Conservation (phyloP, 768 basidiomycete genomes). For the Kwoniella bestiolae region DNA sequence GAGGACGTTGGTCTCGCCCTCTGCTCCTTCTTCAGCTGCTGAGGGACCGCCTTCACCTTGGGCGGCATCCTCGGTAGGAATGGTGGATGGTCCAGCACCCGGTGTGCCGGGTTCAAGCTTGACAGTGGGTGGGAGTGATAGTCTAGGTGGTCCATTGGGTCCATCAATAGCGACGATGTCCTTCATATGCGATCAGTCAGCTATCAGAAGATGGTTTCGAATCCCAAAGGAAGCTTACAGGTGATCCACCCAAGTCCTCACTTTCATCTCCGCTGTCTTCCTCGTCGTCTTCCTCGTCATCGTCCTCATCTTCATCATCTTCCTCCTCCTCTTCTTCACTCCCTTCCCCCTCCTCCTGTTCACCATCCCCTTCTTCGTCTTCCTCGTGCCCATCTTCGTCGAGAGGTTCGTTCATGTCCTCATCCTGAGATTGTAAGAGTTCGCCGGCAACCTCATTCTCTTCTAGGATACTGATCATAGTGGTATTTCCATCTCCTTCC, state of each 20-base stretch:
- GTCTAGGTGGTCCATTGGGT: conserved; percentile 19
- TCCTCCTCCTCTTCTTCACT: conserved; percentile 25
- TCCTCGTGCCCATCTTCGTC: background rate
- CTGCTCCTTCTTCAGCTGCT: conserved; percentile 3
- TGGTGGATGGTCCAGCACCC: background rate
- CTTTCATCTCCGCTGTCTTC: conserved; percentile 33
- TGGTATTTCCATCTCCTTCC: background rate
- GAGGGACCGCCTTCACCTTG: conserved; percentile 15
- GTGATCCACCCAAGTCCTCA: conserved; percentile 33
- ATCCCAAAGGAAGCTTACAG: conserved; percentile 16
- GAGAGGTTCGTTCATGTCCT: conserved; percentile 14
- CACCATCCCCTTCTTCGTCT: conserved; percentile 16
- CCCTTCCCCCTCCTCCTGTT: conserved; percentile 25
- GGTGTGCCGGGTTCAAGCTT: conserved; percentile 21
- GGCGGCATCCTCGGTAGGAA: conserved; percentile 16
- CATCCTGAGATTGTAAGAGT: conserved; percentile 4
- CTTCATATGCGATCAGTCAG: conserved; percentile 6
- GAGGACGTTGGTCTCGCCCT: conserved; percentile 30
- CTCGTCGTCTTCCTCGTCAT: conserved; percentile 34
- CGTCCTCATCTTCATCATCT: conserved; percentile 26
- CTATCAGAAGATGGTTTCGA: background rate
- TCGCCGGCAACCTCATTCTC: conserved; percentile 9
- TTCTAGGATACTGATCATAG: background rate
- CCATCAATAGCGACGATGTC: conserved; percentile 28
- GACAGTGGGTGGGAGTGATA: conserved; percentile 15